Conservation (phyloP, 129 eudicot species). For the Scalesia atractyloides region DNA sequence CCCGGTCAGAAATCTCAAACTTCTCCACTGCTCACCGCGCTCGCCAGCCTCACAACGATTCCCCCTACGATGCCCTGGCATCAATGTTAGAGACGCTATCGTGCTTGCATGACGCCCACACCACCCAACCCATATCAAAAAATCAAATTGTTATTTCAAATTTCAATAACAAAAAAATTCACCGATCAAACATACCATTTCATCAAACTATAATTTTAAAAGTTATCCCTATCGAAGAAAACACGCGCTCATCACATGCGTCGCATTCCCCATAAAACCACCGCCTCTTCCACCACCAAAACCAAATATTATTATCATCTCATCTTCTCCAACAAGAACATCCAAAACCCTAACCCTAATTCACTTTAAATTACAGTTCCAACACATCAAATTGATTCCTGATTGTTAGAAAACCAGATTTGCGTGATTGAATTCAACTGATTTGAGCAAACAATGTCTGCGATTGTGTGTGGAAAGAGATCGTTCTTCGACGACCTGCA, state of each 20-base stretch:
- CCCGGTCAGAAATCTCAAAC: too few relatives aligned
- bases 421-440: constrained; percentile 22
- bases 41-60: too few relatives aligned
- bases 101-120: too few relatives aligned
- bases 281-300: constrained; percentile 14
- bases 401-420: constrained; percentile 16
- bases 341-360: constrained; percentile 40
- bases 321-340: constrained; percentile 15
- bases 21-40: too few relatives aligned
- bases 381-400: constrained; percentile 15
- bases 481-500: constrained; percentile 43
- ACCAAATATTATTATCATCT: constrained; percentile 8
- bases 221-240: background rate
- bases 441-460: constrained; percentile 42
- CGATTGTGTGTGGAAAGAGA: constrained; percentile 53
- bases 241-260: constrained; percentile 8
- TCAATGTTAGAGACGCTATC: too few relatives aligned
- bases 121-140: too few relatives aligned
- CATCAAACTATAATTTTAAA: constrained; percentile 30
- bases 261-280: constrained; percentile 20
- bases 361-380: constrained; percentile 10
- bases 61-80: too few relatives aligned
- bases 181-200: constrained; percentile 17
- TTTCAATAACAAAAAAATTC: too few relatives aligned
- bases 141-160: too few relatives aligned